These are phyloP conservation scores for Rugonectria rugulosa DNA, from an alignment of 2,329 filamentous ascomycete genomes.

Conservation along the genomic window DNA sequence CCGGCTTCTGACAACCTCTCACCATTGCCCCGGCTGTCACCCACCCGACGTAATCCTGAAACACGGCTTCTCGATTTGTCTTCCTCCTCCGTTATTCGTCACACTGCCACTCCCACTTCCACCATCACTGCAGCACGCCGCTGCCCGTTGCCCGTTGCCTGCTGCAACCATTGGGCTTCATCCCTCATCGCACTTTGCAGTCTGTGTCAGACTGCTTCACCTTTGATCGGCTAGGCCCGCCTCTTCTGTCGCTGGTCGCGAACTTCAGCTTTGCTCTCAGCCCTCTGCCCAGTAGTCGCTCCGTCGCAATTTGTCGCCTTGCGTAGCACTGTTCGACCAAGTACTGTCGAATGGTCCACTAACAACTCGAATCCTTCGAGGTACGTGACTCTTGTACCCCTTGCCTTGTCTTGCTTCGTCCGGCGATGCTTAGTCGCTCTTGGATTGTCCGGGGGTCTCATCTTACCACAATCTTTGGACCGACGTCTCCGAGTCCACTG, in stretches of 20 bases:
- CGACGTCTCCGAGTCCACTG: slow-evolving; percentile 27
- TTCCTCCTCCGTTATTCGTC: slow-evolving; percentile 23
- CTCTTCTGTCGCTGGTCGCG: slow-evolving; percentile 34
- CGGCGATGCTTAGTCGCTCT: slow-evolving; percentile 8
- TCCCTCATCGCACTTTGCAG: neutral
- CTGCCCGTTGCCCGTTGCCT: slow-evolving; percentile 6
- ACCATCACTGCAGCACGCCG: slow-evolving; percentile 22
- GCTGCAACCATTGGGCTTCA: slow-evolving; percentile 23
- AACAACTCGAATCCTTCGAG: slow-evolving; percentile 7
- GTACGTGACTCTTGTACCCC: slow-evolving; percentile 19
- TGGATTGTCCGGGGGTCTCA: slow-evolving; percentile 6
- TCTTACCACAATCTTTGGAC: slow-evolving; percentile 17
- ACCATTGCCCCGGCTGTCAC: slow-evolving; percentile 29
- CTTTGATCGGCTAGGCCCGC: slow-evolving; percentile 22
- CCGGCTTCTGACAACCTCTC: slow-evolving; percentile 25
- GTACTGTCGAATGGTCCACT: slow-evolving; percentile 8
- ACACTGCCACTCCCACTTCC: slow-evolving; percentile 25
- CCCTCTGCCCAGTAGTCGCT: neutral
- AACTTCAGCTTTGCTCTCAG: slow-evolving; percentile 16
- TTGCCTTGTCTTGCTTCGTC: slow-evolving; percentile 14
- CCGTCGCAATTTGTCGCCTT: slow-evolving; percentile 1
- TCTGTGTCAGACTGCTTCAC: neutral
- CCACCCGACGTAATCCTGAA: slow-evolving; percentile 38
- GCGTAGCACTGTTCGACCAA: slow-evolving; percentile 8
- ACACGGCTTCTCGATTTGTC: slow-evolving; percentile 34